These are phyloP conservation scores for Populus nigra DNA, from an alignment of 345 rosid species.

Conservation along the genomic window DNA sequence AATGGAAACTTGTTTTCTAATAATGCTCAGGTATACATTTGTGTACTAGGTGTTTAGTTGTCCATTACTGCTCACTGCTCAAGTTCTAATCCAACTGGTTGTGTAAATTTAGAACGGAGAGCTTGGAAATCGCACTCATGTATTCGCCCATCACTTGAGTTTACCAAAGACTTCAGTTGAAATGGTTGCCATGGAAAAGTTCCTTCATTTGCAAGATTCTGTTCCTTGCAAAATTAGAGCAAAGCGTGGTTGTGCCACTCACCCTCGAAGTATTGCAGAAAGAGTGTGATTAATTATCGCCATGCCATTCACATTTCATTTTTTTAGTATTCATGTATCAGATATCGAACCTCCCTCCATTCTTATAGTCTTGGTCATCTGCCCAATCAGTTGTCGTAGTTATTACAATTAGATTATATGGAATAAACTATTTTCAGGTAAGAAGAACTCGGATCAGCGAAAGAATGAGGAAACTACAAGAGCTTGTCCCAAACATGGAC, in stretches of 20 bases:
- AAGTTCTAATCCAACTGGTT: slow-evolving; percentile 12
- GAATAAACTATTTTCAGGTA: slow-evolving; percentile 47
- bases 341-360: neutral
- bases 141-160: slow-evolving; percentile 50
- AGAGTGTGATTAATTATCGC: slow-evolving; percentile 45
- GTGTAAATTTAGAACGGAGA: slow-evolving; percentile 38
- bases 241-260: slow-evolving; percentile 99
- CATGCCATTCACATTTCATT: neutral
- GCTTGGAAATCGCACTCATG: slow-evolving; percentile 31
- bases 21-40: slow-evolving; percentile 45
- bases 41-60: neutral
- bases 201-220: slow-evolving; percentile 71
- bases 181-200: slow-evolving; percentile 64
- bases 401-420: neutral
- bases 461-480: slow-evolving; percentile 93
- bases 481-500: slow-evolving; percentile 96
- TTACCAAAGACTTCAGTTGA: slow-evolving; percentile 56
- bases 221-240: slow-evolving; percentile 95
- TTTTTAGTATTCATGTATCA: neutral
- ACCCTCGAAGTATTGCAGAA: slow-evolving; percentile 98
- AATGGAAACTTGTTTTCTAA: slow-evolving; percentile 34
- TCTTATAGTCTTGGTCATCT: neutral
- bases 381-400: neutral
- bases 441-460: slow-evolving; percentile 95
- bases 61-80: neutral